Conservation (phyloP, 768 basidiomycete species). For the Omphalotus guepiniiformis region DNA sequence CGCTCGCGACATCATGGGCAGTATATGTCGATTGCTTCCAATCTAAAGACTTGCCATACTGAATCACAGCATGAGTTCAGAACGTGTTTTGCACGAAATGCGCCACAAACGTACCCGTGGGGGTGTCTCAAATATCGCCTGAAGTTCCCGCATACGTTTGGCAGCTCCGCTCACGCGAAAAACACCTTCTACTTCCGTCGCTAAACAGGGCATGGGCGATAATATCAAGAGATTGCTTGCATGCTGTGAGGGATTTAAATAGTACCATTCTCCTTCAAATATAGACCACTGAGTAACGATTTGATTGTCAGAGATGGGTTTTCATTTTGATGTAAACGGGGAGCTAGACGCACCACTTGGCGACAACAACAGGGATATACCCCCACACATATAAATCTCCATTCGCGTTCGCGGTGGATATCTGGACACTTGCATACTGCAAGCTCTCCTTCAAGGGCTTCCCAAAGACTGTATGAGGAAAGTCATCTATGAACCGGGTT, state of each 20-base stretch:
- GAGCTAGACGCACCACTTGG: conserved; percentile 73
- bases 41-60: conserved; percentile 94
- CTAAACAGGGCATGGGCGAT: conserved; percentile 32
- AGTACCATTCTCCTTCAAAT: conserved; percentile 90
- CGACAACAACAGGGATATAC: conserved; percentile 94
- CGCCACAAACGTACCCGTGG: conserved; percentile 57
- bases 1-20: conserved; percentile 96
- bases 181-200: conserved; percentile 88
- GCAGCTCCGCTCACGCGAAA: conserved; percentile 96
- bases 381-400: conserved; percentile 91
- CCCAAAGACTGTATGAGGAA: conserved; percentile 68
- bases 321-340: conserved; percentile 17
- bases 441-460: conserved; percentile 81
- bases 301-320: conserved; percentile 10
- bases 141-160: conserved; percentile 94
- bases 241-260: conserved; percentile 1
- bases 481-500: conserved; percentile 20
- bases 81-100: conserved; percentile 1
- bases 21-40: conserved; percentile 86
- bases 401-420: conserved; percentile 80
- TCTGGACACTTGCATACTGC: conserved; percentile 86
- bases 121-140: conserved; percentile 83
- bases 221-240: neutral
- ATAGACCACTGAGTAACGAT: conserved; percentile 69
- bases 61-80: conserved; percentile 5